Conservation (phyloP, 2,329 filamentous ascomycete genomes). For the Xylaria sp. region DNA sequence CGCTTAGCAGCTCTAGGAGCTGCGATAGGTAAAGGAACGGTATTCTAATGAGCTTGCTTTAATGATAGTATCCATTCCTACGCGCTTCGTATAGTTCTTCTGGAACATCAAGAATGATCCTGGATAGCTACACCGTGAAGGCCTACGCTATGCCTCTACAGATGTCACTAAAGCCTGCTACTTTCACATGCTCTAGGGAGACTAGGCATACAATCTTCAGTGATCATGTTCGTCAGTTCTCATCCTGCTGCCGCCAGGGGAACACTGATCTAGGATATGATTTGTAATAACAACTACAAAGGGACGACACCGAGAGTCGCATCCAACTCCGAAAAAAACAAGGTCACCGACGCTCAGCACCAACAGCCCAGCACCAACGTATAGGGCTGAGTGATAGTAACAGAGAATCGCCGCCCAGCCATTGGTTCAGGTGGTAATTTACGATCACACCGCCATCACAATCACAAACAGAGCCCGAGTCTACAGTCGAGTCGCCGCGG, state of each 20-base stretch:
- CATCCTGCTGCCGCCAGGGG: not conserved
- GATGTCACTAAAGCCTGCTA: not conserved
- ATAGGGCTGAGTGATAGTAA: not conserved
- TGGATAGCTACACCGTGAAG: not conserved
- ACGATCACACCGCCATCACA: not conserved
- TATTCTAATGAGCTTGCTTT: too few relatives aligned
- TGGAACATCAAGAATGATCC: not conserved
- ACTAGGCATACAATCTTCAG: not conserved
- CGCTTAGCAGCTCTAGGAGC: too few relatives aligned
- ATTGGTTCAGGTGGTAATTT: not conserved
- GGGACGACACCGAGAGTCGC: not conserved
- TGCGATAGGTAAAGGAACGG: too few relatives aligned
- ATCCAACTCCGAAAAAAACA: not conserved
- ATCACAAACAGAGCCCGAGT: not conserved
- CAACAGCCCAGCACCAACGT: not conserved
- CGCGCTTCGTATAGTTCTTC: not conserved
- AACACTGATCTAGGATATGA: not conserved
- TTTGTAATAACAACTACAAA: not conserved
- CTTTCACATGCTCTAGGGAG: not conserved
- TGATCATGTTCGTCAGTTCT: not conserved
- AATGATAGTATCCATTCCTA: too few relatives aligned
- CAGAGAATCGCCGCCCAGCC: not conserved
- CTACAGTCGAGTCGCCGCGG: too few relatives aligned
- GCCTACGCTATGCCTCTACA: not conserved
- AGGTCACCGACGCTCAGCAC: not conserved